These are phyloP conservation scores for Monilinia fructigena DNA, from an alignment of 2,329 filamentous ascomycete genomes.

Conservation along the genomic window DNA sequence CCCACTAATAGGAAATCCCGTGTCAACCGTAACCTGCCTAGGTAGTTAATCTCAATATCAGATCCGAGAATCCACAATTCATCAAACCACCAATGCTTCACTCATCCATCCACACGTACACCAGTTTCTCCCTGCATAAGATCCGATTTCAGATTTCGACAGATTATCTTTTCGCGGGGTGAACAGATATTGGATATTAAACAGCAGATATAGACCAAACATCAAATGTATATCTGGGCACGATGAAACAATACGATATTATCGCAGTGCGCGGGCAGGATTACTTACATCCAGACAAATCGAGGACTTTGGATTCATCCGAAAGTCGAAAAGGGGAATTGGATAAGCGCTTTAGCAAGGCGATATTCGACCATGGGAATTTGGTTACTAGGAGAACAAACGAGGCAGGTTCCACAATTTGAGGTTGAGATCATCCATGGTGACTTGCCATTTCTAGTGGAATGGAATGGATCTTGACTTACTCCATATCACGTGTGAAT, in stretches of 20 bases:
- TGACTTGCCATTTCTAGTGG: too few species aligned
- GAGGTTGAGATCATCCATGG: too few species aligned
- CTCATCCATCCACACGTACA: too few species aligned
- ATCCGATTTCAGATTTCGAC: neutral
- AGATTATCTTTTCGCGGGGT: neutral
- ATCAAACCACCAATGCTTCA: conserved; percentile 11
- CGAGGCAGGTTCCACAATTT: too few species aligned
- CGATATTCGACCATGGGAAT: neutral
- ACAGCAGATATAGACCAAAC: too few species aligned
- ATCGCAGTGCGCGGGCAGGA: too few species aligned
- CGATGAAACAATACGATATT: neutral
- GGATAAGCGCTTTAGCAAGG: too few species aligned
- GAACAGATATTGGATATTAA: neutral
- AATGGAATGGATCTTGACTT: neutral
- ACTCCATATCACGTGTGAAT: conserved; percentile 2
- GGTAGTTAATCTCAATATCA: neutral
- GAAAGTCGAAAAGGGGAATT: neutral
- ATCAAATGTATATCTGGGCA: neutral
- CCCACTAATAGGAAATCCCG: conserved; percentile 10
- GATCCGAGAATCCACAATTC: conserved; percentile 12
- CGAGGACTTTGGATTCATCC: neutral
- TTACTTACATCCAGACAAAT: neutral
- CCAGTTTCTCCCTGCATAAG: conserved; percentile 4
- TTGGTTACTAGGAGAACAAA: neutral
- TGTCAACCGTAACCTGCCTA: neutral